Evolutionary conservation across 805 yeast species (phyloP).

Genomic region (Yamadazyma endophytica): DNA sequence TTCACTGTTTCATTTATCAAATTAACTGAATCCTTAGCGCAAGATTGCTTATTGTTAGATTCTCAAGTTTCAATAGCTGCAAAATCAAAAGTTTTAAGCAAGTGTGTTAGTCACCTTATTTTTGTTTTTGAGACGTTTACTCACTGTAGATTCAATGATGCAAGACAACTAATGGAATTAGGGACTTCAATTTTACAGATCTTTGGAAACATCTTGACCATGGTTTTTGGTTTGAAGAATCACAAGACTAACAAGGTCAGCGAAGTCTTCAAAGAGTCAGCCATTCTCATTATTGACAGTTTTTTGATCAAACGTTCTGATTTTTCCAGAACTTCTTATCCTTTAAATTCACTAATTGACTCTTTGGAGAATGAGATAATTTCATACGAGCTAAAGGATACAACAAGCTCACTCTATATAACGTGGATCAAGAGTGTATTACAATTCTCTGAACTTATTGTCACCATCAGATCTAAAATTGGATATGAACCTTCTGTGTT

Average conservation of each 20-base stretch:
- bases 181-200: conserved; percentile 52
- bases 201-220: conserved; percentile 50
- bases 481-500: conserved; percentile 55
- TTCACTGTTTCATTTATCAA: conserved; percentile 62
- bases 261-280: conserved; percentile 46
- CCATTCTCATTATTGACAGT: conserved; percentile 46
- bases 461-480: conserved; percentile 52
- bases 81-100: conserved; percentile 45
- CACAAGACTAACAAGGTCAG: conserved; percentile 27
- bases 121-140: conserved; percentile 70
- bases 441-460: conserved; percentile 51
- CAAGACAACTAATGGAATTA: conserved; percentile 56
- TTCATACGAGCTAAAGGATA: conserved; percentile 37
- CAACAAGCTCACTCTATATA: conserved; percentile 43
- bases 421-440: conserved; percentile 50
- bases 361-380: conserved; percentile 34
- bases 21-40: conserved; percentile 49
- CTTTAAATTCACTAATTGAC: conserved; percentile 50
- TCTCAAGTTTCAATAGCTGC: conserved; percentile 3
- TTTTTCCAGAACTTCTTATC: conserved; percentile 50
- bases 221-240: conserved; percentile 42
- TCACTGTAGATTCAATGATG: conserved; percentile 60
- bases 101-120: conserved; percentile 53
- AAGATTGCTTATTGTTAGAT: conserved; percentile 36
- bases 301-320: conserved; percentile 52